These are phyloP conservation scores for Fusarium dimerum DNA, from an alignment of 2,329 filamentous ascomycete genomes.

Conservation along the genomic window DNA sequence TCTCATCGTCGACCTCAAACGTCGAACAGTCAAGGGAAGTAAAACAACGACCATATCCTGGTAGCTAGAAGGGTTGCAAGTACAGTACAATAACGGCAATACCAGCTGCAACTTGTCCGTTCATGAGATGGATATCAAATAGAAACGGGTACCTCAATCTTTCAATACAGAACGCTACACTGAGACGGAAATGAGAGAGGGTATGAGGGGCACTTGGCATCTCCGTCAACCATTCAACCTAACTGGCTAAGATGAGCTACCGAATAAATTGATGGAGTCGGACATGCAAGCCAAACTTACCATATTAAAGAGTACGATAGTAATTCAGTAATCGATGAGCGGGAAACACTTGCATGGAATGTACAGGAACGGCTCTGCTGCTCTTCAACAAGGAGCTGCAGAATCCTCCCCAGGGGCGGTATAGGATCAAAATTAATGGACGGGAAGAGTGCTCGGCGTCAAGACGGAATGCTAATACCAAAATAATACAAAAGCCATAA, in stretches of 20 bases:
- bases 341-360: conserved; percentile 10
- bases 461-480: not conserved
- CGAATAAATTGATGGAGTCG: not conserved
- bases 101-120: not conserved
- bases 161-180: not conserved
- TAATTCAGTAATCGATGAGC: conserved; percentile 5
- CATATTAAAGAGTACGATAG: too few species aligned
- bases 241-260: not conserved
- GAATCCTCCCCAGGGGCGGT: too few species aligned
- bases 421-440: too few species aligned
- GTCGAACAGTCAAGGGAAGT: not conserved
- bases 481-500: conserved; percentile 10
- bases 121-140: not conserved
- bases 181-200: not conserved
- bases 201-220: not conserved
- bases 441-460: not conserved
- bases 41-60: not conserved
- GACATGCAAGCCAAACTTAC: not conserved
- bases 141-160: not conserved
- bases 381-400: too few species aligned
- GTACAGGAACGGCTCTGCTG: not conserved
- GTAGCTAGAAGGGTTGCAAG: not conserved
- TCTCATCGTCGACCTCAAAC: not conserved
- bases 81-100: not conserved
- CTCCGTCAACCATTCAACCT: not conserved